Evolutionary conservation across 1,139 yeast species (phyloP), one percentile per base, ranked within the genome.

Genomic region (Yamadazyma buinensis): DNA sequence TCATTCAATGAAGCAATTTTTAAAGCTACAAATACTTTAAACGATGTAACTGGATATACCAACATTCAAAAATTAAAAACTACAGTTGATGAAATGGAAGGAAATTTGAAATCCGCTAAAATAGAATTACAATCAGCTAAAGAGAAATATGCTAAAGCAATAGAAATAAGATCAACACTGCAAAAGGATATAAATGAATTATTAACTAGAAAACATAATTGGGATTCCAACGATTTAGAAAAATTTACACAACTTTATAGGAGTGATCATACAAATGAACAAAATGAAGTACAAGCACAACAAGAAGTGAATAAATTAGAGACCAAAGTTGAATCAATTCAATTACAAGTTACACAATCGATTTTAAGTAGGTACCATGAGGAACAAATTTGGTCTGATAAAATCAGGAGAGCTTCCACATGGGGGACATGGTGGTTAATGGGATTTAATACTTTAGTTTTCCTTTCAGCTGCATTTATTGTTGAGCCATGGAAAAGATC

Each of bases 311-410:
- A 68, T 26, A 62, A 64, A 10, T 72, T 80, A 2, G 98, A 94
- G 48, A 59, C 56, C 15, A 57, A 56, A 35, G 85, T 84, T 26
- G 97, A 90, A 40, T 78, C 80, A 4, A 60, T 83, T 7, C 94
- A 84, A 46, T 70, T 77, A 30, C 75, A 73, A 41, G 61, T 90
- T 30, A 81, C 90, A 6, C 80, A 80, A 41, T 81, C 86, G 47
- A 92, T 94, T 23, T 67, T 90, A 48, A 80, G 92, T 1, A 64
- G 97, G 45, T 94, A 94, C 51, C 96, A 92, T 44, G 98, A 94
- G 53, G 99, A 94, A 51, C 98, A 94, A 59, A 80, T 92, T 4
- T 94, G 98, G 98, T 86, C 96, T 4, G 98, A 94, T 59, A 90
- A 90, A 57, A 92, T 92, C 40, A 67, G 98, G 43, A 72, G 94